Evolutionary conservation across 2,329 filamentous ascomycete genomes (phyloP).

Genomic region (Apiospora koreana): DNA sequence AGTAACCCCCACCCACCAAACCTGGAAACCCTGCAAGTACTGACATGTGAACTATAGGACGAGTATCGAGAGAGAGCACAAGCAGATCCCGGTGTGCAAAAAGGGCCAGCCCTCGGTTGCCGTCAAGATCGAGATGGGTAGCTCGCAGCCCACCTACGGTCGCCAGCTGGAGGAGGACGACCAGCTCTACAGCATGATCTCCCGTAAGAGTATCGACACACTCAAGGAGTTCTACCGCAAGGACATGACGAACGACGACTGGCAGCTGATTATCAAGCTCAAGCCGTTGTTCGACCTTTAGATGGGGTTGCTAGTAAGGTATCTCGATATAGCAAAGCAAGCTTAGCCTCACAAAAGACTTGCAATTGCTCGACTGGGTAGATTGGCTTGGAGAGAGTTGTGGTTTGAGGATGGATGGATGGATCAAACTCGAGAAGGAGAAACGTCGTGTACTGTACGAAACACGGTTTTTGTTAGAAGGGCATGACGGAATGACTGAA

Average conservation of each 20-base stretch:
- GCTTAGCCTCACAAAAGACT: not conserved
- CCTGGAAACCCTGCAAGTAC: not conserved
- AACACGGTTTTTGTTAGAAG: not conserved
- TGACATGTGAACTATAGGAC: conserved; percentile 56
- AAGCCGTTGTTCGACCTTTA: conserved; percentile 89
- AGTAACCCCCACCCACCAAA: conserved; percentile 46
- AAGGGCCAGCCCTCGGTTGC: conserved; percentile 97
- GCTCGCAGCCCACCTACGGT: conserved; percentile 90
- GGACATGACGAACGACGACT: conserved; percentile 71
- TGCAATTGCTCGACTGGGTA: not conserved
- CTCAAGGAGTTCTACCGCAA: conserved; percentile 91
- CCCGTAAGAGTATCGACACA: conserved; percentile 84
- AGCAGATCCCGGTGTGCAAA: conserved; percentile 88
- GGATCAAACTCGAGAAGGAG: not conserved
- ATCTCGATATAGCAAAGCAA: not conserved
- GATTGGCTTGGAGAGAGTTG: not conserved
- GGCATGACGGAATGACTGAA: not conserved
- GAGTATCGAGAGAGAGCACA: conserved; percentile 96
- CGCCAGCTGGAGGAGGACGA: conserved; percentile 94
- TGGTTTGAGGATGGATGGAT: not conserved
- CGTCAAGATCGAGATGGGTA: conserved; percentile 93
- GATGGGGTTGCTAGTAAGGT: too few species aligned
- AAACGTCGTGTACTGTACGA: not conserved
- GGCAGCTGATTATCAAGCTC: conserved; percentile 90
- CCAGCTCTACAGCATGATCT: conserved; percentile 83